These are phyloP conservation scores for Botrytis tulipae DNA, from an alignment of 2,329 filamentous ascomycete species.

Conservation along the genomic window DNA sequence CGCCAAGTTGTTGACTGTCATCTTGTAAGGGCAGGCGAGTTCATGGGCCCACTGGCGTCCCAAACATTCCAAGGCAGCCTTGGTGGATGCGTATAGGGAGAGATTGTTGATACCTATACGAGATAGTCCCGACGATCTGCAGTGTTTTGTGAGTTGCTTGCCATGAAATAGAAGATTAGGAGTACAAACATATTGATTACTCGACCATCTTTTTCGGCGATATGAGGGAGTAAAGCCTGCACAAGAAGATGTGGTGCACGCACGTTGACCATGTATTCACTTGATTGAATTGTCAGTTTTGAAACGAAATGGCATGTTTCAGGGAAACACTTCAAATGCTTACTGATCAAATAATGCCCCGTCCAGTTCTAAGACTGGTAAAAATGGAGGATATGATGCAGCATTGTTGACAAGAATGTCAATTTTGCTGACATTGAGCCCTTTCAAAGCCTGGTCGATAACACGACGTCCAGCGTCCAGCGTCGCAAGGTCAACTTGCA, in stretches of 20 bases:
- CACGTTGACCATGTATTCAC: slow-evolving; percentile 44
- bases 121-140: background rate
- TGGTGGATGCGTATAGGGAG: slow-evolving; percentile 53
- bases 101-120: background rate
- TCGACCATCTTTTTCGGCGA: slow-evolving; percentile 44
- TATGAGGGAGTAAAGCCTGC: slow-evolving; percentile 51
- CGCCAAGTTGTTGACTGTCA: slow-evolving; percentile 16
- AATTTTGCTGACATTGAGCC: slow-evolving; percentile 28
- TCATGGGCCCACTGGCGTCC: slow-evolving; percentile 54
- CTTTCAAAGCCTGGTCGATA: background rate
- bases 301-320: background rate
- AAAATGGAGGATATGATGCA: slow-evolving; percentile 11
- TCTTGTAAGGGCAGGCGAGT: slow-evolving; percentile 17
- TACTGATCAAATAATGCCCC: background rate
- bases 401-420: slow-evolving; percentile 47
- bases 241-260: slow-evolving; percentile 53
- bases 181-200: slow-evolving; percentile 54
- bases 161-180: background rate
- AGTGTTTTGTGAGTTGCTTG: background rate
- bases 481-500: slow-evolving; percentile 53
- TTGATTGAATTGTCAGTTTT: background rate
- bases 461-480: slow-evolving; percentile 41
- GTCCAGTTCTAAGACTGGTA: background rate
- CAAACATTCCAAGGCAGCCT: slow-evolving; percentile 58
- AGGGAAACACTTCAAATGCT: background rate